Evolutionary conservation across 768 basidiomycete species (phyloP).

Genomic region (Boletus pseudopeckii): DNA sequence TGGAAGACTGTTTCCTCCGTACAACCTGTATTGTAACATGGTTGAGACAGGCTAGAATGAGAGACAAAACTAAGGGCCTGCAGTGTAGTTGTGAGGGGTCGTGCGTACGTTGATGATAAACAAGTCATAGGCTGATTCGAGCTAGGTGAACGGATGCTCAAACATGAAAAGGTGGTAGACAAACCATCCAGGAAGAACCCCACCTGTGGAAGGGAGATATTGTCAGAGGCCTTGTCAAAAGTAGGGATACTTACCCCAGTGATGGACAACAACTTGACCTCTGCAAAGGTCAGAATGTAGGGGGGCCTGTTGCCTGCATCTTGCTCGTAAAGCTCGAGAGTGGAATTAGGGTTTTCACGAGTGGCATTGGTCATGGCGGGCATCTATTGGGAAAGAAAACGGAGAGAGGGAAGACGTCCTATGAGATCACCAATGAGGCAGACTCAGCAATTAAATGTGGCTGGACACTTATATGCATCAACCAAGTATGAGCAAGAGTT

Average conservation of each 20-base stretch:
- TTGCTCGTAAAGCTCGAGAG: constrained; percentile 29
- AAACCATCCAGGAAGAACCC: constrained; percentile 71
- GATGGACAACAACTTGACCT: constrained; percentile 60
- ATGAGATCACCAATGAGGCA: background rate
- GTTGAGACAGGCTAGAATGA: constrained; percentile 54
- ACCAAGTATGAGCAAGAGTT: background rate
- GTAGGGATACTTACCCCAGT: constrained; percentile 45
- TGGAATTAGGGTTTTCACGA: background rate
- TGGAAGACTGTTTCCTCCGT: constrained; percentile 50
- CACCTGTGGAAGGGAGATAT: constrained; percentile 36
- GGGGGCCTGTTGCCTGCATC: constrained; percentile 34
- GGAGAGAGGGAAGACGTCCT: background rate
- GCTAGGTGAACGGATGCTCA: constrained; percentile 3
- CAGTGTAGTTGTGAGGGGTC: background rate
- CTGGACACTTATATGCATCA: constrained; percentile 1
- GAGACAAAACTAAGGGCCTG: background rate
- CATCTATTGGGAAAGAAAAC: background rate
- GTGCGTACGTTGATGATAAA: constrained; percentile 63
- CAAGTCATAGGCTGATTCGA: constrained; percentile 59
- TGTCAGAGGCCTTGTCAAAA: background rate
- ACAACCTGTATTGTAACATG: constrained; percentile 65
- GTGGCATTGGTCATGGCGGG: constrained; percentile 10
- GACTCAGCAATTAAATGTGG: background rate
- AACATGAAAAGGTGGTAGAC: constrained; percentile 12
- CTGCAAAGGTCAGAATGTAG: constrained; percentile 40